Conservation (phyloP, 2,329 filamentous ascomycete genomes). For the Cercospora canescens region DNA sequence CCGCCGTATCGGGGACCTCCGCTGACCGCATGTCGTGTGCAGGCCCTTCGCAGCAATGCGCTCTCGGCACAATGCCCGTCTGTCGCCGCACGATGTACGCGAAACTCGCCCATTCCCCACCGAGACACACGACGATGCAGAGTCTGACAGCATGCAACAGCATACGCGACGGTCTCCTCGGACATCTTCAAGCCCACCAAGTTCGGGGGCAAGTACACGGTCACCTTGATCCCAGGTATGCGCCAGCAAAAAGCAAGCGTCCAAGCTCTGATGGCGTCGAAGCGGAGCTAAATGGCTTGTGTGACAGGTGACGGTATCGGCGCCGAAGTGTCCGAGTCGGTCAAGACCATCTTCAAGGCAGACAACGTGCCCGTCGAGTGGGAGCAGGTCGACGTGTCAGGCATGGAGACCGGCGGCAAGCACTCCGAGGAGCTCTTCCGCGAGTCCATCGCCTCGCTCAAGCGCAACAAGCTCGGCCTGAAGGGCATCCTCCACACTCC, state of each 20-base stretch:
- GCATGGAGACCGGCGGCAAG: conserved; percentile 80
- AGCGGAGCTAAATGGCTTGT: conserved; percentile 16
- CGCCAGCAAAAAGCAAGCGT: conserved; percentile 27
- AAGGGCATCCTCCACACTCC: conserved; percentile 99
- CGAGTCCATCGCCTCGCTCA: conserved; percentile 90
- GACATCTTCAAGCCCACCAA: conserved; percentile 99
- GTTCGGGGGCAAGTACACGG: conserved; percentile 99
- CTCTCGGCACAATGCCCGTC: conserved; percentile 47
- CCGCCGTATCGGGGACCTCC: no score
- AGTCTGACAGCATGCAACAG: conserved; percentile 37
- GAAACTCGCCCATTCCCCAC: conserved; percentile 10
- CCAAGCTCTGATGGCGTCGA: conserved; percentile 22
- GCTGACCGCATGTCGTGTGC: conserved; percentile 21
- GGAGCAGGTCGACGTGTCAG: conserved; percentile 96
- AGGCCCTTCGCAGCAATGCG: conserved; percentile 59
- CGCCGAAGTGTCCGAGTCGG: conserved; percentile 94
- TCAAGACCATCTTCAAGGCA: conserved; percentile 99
- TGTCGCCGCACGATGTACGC: conserved; percentile 57
- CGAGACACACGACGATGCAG: conserved; percentile 15
- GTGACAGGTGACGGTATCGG: conserved; percentile 83
- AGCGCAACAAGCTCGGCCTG: conserved; percentile 97
- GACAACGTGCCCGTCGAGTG: conserved; percentile 98
- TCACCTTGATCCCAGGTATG: conserved; percentile 91
- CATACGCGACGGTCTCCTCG: conserved; percentile 79
- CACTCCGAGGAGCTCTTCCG: conserved; percentile 93